phyloP scores from a whole-genome alignment of 306 rosid genomes.

The Vigna unguiculata region DNA sequence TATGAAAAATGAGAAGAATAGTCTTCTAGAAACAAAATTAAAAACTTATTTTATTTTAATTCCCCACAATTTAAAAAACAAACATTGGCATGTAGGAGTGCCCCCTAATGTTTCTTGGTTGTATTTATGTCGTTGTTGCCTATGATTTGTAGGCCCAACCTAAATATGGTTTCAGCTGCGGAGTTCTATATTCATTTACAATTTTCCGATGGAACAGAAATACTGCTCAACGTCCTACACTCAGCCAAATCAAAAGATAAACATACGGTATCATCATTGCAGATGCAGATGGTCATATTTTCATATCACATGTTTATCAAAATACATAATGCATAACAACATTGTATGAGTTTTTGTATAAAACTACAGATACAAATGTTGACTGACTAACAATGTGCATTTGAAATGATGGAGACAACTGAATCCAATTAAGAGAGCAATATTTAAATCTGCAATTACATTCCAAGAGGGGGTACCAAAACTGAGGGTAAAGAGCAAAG shows the following conservation, averaged over 20 bases:
- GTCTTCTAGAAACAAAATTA: no score
- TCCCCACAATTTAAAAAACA: no score
- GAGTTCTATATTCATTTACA: not conserved
- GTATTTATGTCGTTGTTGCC: not conserved
- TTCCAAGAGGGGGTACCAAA: slow-evolving; percentile 51
- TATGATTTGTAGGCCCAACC: not conserved
- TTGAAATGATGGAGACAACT: slow-evolving; percentile 39
- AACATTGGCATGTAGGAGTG: not conserved
- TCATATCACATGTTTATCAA: not conserved
- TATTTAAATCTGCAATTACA: slow-evolving; percentile 54
- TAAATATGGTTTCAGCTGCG: not conserved
- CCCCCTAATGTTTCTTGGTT: not conserved
- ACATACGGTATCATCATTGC: not conserved
- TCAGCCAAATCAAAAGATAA: not conserved
- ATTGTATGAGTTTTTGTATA: not conserved
- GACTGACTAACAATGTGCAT: slow-evolving; percentile 14
- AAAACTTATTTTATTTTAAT: no score
- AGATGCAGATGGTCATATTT: not conserved
- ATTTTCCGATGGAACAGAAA: not conserved
- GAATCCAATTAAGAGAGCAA: slow-evolving; percentile 45
- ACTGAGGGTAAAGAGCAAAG: slow-evolving; percentile 47
- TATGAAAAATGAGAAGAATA: no score
- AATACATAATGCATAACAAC: not conserved
- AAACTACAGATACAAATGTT: not conserved
- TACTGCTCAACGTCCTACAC: not conserved